Percentiles rank a stretch among this genome's conserved stretches.
These are phyloP conservation scores for Trichoderma sp. DNA, from an alignment of 2,329 filamentous ascomycete species.

Conservation along the genomic window DNA sequence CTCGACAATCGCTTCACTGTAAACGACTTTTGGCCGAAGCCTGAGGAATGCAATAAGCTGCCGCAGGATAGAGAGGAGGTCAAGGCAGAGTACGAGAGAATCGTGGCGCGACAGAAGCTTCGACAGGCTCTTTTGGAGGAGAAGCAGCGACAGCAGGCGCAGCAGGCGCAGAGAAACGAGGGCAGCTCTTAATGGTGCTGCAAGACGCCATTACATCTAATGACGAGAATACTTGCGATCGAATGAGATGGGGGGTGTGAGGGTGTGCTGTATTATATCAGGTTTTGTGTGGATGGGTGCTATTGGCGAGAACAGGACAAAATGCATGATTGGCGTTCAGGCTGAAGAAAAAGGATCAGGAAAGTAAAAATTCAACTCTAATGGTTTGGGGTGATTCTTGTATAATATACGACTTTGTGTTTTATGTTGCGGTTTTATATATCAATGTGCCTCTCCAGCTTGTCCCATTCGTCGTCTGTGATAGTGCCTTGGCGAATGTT, in stretches of 20 bases:
- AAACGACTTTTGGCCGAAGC: constrained; percentile 88
- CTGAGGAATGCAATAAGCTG: constrained; percentile 71
- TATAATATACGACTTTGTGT: constrained; percentile 13
- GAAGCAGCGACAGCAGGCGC: constrained; percentile 31
- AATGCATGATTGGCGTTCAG: constrained; percentile 20
- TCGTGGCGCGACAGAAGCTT: constrained; percentile 66
- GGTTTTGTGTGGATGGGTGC: background rate
- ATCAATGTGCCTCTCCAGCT: constrained; percentile 52
- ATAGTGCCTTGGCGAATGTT: constrained; percentile 58
- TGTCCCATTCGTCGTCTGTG: constrained; percentile 52
- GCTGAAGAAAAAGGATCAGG: background rate
- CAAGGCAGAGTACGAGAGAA: constrained; percentile 70
- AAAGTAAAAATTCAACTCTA: background rate
- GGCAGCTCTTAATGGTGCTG: constrained; percentile 22
- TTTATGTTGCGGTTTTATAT: constrained; percentile 29
- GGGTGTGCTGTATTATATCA: background rate
- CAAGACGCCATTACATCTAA: background rate
- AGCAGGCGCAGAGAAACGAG: constrained; percentile 28
- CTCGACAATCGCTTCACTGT: constrained; percentile 89
- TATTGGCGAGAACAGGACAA: constrained; percentile 5
- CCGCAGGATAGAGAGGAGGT: constrained; percentile 81
- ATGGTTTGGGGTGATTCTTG: constrained; percentile 9
- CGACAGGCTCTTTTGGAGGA: constrained; percentile 58
- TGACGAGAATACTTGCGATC: background rate
- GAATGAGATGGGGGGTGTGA: background rate